These are phyloP conservation scores for Isoetes taiwanensis DNA, from an alignment of 75 land plant species.

Conservation along the genomic window DNA sequence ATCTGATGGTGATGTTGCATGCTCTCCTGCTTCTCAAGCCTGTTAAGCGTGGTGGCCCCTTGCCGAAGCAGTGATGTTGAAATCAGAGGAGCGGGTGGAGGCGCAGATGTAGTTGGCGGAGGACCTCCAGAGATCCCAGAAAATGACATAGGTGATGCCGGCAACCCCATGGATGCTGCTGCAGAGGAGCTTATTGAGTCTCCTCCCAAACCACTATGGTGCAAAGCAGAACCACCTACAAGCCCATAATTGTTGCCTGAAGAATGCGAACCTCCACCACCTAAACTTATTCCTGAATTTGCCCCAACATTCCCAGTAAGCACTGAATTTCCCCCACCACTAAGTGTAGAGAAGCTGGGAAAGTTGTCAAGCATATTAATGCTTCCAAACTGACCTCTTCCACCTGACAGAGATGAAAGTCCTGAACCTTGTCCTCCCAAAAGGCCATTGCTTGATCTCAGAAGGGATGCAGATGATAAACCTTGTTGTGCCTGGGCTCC, in stretches of 20 bases:
- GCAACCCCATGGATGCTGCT: slow-evolving; percentile 38
- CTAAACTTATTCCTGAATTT: slow-evolving; percentile 55
- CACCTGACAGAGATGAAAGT: neutral
- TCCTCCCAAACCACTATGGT: neutral
- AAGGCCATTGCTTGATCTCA: neutral
- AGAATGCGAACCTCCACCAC: too few species aligned
- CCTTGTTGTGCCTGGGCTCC: slow-evolving; percentile 21
- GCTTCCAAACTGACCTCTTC: slow-evolving; percentile 1
- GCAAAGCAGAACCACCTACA: neutral
- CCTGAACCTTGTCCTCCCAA: neutral
- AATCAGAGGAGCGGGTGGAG: neutral
- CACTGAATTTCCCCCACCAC: slow-evolving; percentile 19
- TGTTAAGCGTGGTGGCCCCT: slow-evolving; percentile 2
- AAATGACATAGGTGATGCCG: slow-evolving; percentile 81
- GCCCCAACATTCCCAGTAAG: slow-evolving; percentile 33
- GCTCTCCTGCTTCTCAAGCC: slow-evolving; percentile 13
- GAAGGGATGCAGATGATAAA: slow-evolving; percentile 1
- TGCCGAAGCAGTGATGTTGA: slow-evolving; percentile 10
- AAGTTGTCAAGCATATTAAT: slow-evolving; percentile 11
- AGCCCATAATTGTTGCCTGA: slow-evolving; percentile 41
- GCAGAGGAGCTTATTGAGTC: slow-evolving; percentile 13
- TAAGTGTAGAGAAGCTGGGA: slow-evolving; percentile 16
- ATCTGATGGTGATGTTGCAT: slow-evolving; percentile 26
- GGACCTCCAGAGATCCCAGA: too few species aligned
- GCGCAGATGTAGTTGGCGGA: slow-evolving; percentile 45